Evolutionary conservation across 345 rosid species (phyloP).

Genomic region (Triadica sebifera): DNA sequence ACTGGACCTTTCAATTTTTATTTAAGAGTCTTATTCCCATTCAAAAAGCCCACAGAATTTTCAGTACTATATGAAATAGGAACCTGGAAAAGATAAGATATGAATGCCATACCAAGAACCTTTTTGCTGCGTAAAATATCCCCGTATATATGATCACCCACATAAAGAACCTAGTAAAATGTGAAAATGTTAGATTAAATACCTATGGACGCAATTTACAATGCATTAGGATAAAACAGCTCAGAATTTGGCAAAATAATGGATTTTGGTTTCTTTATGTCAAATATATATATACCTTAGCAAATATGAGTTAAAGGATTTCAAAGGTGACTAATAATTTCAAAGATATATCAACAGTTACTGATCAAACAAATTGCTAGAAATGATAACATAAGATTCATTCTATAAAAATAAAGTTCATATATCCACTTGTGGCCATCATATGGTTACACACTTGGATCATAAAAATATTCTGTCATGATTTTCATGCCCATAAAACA

Average conservation of each 20-base stretch:
- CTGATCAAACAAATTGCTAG: too few species aligned
- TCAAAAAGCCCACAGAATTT: not conserved
- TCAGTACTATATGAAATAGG: not conserved
- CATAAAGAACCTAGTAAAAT: slow-evolving; percentile 76
- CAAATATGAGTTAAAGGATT: too few species aligned
- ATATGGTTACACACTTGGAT: not conserved
- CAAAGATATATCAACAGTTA: too few species aligned
- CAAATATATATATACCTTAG: too few species aligned
- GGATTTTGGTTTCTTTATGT: too few species aligned
- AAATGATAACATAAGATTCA: not conserved
- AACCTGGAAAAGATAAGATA: not conserved
- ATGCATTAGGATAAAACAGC: too few species aligned
- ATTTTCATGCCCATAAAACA: not conserved
- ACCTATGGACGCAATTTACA: too few species aligned
- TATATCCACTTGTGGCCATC: not conserved
- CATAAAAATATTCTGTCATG: not conserved
- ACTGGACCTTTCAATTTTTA: not conserved
- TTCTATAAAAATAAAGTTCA: not conserved
- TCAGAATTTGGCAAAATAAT: too few species aligned
- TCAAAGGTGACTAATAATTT: too few species aligned
- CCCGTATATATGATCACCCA: slow-evolving; percentile 98
- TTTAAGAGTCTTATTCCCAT: not conserved
- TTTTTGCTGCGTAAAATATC: slow-evolving; percentile 97
- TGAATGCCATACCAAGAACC: slow-evolving; percentile 64
- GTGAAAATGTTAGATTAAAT: slow-evolving; percentile 10